Evolutionary conservation across 371 early-diverging fungal species (phyloP).

Genomic region (Rhizomucor pusillus): DNA sequence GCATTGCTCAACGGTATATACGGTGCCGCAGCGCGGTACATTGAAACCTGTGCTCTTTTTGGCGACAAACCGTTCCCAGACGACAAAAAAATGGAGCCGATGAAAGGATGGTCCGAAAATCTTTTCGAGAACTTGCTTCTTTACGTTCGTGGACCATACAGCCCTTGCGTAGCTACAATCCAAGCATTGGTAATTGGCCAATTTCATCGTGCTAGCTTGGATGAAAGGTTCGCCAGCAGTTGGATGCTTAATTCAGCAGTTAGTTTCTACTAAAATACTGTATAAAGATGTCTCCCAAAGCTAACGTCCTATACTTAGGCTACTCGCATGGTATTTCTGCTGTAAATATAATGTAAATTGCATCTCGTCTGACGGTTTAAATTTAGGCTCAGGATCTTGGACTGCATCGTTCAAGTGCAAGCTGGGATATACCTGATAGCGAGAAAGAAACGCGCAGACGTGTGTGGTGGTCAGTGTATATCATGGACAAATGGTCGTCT

Average conservation of each 20-base stretch:
- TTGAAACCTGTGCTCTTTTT: conserved; percentile 34
- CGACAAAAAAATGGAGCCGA: conserved; percentile 12
- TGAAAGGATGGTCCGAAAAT: conserved; percentile 38
- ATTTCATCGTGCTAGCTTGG: conserved; percentile 41
- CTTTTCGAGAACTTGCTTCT: conserved; percentile 38
- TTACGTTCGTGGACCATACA: conserved; percentile 28
- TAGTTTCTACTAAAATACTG: conserved; percentile 2
- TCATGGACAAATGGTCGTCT: conserved; percentile 57
- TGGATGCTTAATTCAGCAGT: conserved; percentile 43
- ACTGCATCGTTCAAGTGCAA: conserved; percentile 56
- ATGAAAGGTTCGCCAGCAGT: conserved; percentile 30
- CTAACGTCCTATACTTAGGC: conserved; percentile 9
- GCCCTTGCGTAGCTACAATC: conserved; percentile 37
- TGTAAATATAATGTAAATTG: neutral
- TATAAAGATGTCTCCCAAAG: too few species aligned
- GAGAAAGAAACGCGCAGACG: conserved; percentile 61
- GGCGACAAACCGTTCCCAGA: conserved; percentile 27
- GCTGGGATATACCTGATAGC: conserved; percentile 48
- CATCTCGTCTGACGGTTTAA: neutral
- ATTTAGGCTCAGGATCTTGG: conserved; percentile 64
- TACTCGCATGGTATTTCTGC: conserved; percentile 25
- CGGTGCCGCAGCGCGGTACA: conserved; percentile 47
- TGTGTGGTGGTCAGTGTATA: conserved; percentile 66
- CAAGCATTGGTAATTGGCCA: conserved; percentile 44
- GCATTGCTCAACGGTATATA: conserved; percentile 41